phyloP scores from a whole-genome alignment of 1,284 basidiomycete genomes.

The Ceratobasidium sp. region DNA sequence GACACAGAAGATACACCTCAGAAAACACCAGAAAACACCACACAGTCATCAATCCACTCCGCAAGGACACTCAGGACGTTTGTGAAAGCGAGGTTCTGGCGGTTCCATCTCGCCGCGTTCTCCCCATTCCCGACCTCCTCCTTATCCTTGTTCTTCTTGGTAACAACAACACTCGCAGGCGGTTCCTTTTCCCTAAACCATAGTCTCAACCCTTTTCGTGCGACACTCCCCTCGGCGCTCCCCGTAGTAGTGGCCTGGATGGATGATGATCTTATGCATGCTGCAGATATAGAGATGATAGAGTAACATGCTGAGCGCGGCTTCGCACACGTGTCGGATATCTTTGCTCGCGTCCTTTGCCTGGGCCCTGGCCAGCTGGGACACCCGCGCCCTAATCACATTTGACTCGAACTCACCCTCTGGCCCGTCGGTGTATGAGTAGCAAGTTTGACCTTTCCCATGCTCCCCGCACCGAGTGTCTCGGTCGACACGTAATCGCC shows the following conservation, averaged over 20 bases:
- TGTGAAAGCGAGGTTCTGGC: background rate
- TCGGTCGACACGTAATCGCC: conserved; percentile 98
- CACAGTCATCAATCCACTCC: background rate
- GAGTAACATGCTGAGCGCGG: conserved; percentile 91
- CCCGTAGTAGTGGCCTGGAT: conserved; percentile 98
- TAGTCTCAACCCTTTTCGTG: conserved; percentile 82
- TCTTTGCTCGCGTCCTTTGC: conserved; percentile 96
- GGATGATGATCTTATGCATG: conserved; percentile 98
- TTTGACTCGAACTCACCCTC: conserved; percentile 76
- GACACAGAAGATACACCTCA: background rate
- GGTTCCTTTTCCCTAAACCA: conserved; percentile 70
- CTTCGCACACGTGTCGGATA: conserved; percentile 95
- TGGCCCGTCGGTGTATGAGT: conserved; percentile 91
- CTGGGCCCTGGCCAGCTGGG: conserved; percentile 82
- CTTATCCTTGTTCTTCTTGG: conserved; percentile 53
- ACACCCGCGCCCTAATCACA: conserved; percentile 54
- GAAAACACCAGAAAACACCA: background rate
- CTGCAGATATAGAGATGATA: conserved; percentile 99
- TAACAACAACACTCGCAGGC: conserved; percentile 60
- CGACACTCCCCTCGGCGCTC: too few species aligned
- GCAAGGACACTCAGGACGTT: background rate
- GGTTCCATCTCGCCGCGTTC: background rate
- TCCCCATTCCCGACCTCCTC: conserved; percentile 61
- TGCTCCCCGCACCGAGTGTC: conserved; percentile 97
- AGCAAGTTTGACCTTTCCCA: conserved; percentile 99